Evolutionary conservation across 305 asterid species (phyloP).

Genomic region (Solanum aculeatissimum): DNA sequence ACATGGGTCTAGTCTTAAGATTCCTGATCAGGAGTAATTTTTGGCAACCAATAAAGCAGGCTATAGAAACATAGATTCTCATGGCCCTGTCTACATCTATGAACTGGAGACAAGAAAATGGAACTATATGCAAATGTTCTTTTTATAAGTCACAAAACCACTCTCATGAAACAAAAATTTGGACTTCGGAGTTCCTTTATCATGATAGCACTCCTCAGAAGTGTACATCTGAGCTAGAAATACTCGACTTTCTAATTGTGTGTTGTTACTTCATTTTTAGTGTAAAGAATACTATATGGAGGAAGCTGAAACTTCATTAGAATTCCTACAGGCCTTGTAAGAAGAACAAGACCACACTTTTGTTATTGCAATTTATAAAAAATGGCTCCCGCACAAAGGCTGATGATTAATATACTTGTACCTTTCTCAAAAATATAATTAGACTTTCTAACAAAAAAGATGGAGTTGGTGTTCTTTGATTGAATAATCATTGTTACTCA

Average conservation of each 20-base stretch:
- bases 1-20: not conserved
- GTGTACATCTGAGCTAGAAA: not conserved
- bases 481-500: not conserved
- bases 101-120: not conserved
- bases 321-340: not conserved
- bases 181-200: not conserved
- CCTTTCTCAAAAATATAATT: not conserved
- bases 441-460: not conserved
- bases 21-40: not conserved
- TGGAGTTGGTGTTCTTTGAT: not conserved
- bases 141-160: not conserved
- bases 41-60: not conserved
- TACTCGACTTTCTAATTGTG: not conserved
- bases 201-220: not conserved
- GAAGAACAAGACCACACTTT: not conserved
- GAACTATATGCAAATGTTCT: not conserved
- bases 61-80: not conserved
- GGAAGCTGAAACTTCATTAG: not conserved
- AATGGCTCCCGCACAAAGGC: not conserved
- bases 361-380: not conserved
- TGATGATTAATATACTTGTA: not conserved
- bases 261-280: not conserved
- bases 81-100: not conserved
- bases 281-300: not conserved
- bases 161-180: not conserved